These are phyloP conservation scores for Quercus variabilis DNA, from an alignment of 306 rosid species.

Conservation along the genomic window DNA sequence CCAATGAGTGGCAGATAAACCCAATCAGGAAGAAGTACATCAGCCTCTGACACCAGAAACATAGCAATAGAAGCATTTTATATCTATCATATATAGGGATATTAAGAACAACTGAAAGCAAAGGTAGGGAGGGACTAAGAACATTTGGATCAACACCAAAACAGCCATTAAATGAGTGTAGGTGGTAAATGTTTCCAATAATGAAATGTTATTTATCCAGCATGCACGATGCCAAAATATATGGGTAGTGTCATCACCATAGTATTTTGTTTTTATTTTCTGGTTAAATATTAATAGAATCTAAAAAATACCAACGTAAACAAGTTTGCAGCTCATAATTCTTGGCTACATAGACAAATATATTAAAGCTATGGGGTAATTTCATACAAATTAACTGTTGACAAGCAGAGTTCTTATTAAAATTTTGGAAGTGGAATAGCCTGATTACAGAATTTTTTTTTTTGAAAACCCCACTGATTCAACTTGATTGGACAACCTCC, in stretches of 20 bases:
- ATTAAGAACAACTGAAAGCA: too few species aligned
- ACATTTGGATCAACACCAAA: too few species aligned
- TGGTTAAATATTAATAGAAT: background rate
- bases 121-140: too few species aligned
- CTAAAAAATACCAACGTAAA: background rate
- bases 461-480: background rate
- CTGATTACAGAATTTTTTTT: background rate
- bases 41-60: too few species aligned
- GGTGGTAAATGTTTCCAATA: background rate
- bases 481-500: background rate
- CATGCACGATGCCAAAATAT: background rate
- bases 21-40: too few species aligned
- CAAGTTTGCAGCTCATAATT: background rate
- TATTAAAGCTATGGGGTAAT: background rate
- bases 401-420: background rate
- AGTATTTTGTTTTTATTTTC: background rate
- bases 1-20: too few species aligned
- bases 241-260: background rate
- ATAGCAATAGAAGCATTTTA: too few species aligned
- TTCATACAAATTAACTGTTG: background rate
- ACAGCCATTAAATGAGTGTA: too few species aligned
- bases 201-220: background rate
- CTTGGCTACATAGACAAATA: background rate
- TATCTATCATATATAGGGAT: too few species aligned
- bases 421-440: background rate